Percentiles rank a stretch among this genome's conserved stretches.
Evolutionary conservation across 257 asterid genomes (phyloP).

Genomic region (Fraxinus anomala): DNA sequence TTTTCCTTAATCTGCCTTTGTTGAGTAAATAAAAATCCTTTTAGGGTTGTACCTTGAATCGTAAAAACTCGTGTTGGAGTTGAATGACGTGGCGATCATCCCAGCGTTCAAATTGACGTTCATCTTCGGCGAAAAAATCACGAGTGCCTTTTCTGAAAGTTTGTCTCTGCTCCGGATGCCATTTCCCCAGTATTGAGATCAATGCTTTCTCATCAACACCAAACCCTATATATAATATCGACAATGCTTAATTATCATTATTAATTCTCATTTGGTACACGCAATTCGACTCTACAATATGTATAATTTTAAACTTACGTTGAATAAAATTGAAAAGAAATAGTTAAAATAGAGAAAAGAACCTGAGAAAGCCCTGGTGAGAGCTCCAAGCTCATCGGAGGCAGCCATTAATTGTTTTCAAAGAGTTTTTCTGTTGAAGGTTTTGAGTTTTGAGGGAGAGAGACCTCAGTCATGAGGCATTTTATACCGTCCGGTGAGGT

Average conservation of each 20-base stretch:
- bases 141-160: constrained; percentile 56
- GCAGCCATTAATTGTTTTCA: constrained; percentile 45
- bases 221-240: constrained; percentile 39
- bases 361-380: constrained; percentile 79
- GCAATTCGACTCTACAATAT: neutral
- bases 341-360: neutral
- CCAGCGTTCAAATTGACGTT: constrained; percentile 82
- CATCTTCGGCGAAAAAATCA: constrained; percentile 69
- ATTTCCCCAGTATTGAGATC: constrained; percentile 61
- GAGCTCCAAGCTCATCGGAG: constrained; percentile 53
- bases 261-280: neutral
- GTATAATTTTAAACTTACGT: neutral
- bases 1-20: neutral
- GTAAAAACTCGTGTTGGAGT: constrained; percentile 78
- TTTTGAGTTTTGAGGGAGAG: neutral
- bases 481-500: constrained; percentile 32
- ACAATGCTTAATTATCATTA: neutral
- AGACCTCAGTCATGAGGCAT: neutral
- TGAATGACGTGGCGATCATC: constrained; percentile 57
- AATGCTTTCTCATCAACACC: constrained; percentile 82
- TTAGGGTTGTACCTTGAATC: constrained; percentile 61
- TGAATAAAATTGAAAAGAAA: neutral
- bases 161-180: constrained; percentile 62
- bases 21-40: too few species aligned
- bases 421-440: neutral